A percentile compares a stretch with the other conserved stretches of the same genome.
Conservation (phyloP, 306 rosid species). For the Castanopsis chinensis region DNA sequence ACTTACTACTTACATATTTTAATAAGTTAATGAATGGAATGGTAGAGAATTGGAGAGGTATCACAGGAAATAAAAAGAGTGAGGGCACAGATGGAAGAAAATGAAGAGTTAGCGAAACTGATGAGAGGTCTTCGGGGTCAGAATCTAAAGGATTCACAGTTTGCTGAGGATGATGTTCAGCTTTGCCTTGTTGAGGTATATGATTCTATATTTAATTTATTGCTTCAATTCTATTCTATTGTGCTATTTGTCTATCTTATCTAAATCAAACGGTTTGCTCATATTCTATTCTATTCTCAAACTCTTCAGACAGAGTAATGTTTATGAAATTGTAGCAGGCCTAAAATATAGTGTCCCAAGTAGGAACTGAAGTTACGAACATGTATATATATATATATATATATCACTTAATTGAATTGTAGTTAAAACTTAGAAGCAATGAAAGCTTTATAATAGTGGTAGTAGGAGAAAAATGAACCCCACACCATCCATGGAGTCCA, state of each 20-base stretch:
- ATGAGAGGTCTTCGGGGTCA: constrained; percentile 97
- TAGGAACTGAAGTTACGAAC: too few species aligned
- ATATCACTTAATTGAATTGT: background rate
- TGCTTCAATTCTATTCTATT: background rate
- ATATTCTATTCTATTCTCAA: too few species aligned
- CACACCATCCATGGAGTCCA: too few species aligned
- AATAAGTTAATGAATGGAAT: background rate
- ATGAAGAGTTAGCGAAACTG: constrained; percentile 81
- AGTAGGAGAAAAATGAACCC: too few species aligned
- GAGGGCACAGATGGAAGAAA: constrained; percentile 94
- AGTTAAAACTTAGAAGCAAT: background rate
- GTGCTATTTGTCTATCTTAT: background rate
- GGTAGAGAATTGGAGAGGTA: constrained; percentile 87
- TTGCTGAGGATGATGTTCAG: constrained; percentile 81
- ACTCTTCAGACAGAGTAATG: too few species aligned
- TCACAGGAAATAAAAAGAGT: constrained; percentile 92
- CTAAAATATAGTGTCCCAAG: too few species aligned
- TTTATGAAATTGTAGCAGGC: too few species aligned
- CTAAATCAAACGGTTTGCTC: background rate
- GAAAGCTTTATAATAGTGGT: background rate
- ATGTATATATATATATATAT: too few species aligned
- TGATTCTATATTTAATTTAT: background rate
- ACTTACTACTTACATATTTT: too few species aligned
- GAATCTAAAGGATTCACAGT: constrained; percentile 72
- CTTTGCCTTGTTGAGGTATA: constrained; percentile 92